These are phyloP conservation scores for Nectriaceae sp. DNA, from an alignment of 2,329 filamentous ascomycete genomes.

Conservation along the genomic window DNA sequence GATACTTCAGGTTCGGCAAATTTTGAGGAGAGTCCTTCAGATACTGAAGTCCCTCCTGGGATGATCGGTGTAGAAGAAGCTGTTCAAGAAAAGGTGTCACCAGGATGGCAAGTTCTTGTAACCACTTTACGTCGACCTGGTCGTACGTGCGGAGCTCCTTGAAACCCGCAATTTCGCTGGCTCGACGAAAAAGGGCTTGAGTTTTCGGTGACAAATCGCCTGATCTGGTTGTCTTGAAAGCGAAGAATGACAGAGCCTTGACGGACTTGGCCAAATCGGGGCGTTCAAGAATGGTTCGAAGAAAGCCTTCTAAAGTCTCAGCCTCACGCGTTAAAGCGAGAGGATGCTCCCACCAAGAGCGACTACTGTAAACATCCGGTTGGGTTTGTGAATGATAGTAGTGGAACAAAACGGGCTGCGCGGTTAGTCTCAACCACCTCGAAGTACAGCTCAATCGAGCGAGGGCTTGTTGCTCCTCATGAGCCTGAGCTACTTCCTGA, in stretches of 20 bases:
- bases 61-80: constrained; percentile 28
- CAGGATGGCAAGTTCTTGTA: constrained; percentile 31
- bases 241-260: constrained; percentile 27
- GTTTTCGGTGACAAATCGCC: constrained; percentile 15
- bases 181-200: constrained; percentile 27
- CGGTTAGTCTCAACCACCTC: constrained; percentile 20
- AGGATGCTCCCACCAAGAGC: constrained; percentile 15
- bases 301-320: constrained; percentile 22
- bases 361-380: constrained; percentile 10
- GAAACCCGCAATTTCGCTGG: constrained; percentile 27
- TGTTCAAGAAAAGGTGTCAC: constrained; percentile 28
- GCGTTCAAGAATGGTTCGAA: constrained; percentile 25
- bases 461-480: constrained; percentile 26
- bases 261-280: constrained; percentile 27
- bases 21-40: constrained; percentile 28
- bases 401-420: constrained; percentile 28
- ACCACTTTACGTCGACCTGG: constrained; percentile 28
- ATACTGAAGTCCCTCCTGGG: constrained; percentile 27
- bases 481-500: constrained; percentile 20
- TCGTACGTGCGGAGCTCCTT: constrained; percentile 24
- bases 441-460: constrained; percentile 30
- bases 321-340: constrained; percentile 15
- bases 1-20: constrained; percentile 29
- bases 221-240: constrained; percentile 14
- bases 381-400: constrained; percentile 26